These are phyloP conservation scores for Coriolopsis trogii DNA, from an alignment of 1,284 basidiomycete species.

Conservation along the genomic window DNA sequence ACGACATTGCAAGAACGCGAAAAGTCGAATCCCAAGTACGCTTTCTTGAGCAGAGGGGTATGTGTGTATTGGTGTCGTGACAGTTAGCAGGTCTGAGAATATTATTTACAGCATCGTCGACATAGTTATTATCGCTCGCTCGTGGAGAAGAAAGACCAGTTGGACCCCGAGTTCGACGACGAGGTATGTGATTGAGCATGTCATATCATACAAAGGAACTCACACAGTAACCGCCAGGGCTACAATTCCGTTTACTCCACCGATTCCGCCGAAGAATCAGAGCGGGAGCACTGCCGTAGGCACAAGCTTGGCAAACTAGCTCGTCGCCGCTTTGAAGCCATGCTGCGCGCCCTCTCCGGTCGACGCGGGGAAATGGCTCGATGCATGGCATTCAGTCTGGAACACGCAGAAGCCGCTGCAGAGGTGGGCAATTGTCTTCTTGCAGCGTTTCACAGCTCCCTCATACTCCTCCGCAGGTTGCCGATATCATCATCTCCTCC, in stretches of 20 bases:
- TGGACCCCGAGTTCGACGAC: conserved; percentile 80
- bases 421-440: conserved; percentile 56
- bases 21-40: conserved; percentile 79
- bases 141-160: conserved; percentile 62
- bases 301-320: conserved; percentile 78
- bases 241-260: conserved; percentile 92
- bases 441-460: neutral
- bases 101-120: conserved; percentile 64
- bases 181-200: conserved; percentile 55
- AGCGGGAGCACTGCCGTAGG: conserved; percentile 79
- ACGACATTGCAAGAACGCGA: conserved; percentile 77
- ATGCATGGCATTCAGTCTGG: conserved; percentile 94
- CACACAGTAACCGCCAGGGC: conserved; percentile 54
- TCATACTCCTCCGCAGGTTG: conserved; percentile 54
- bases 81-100: neutral
- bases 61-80: conserved; percentile 45
- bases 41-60: conserved; percentile 76
- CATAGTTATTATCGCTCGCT: conserved; percentile 82
- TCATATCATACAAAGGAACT: too few relatives aligned
- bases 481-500: conserved; percentile 85
- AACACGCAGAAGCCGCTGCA: conserved; percentile 91
- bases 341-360: conserved; percentile 86
- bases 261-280: conserved; percentile 93
- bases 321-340: conserved; percentile 82
- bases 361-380: conserved; percentile 90